Evolutionary conservation across 345 rosid genomes (phyloP).

Genomic region (Brassica incana): DNA sequence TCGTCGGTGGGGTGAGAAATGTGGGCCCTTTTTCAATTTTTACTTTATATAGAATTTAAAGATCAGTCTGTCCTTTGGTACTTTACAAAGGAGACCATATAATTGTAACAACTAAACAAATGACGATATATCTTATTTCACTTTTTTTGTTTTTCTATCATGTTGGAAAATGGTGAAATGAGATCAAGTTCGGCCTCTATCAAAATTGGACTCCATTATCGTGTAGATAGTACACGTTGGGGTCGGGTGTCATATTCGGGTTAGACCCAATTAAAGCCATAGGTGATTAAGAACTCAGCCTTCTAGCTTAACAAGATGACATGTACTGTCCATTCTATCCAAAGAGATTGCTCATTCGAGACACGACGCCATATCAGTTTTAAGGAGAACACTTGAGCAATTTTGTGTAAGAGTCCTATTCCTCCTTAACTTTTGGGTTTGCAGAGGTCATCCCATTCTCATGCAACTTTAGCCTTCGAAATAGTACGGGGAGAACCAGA

Average conservation of each 20-base stretch:
- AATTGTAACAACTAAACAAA: neutral
- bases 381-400: too few relatives aligned
- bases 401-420: too few relatives aligned
- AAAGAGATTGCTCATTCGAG: too few relatives aligned
- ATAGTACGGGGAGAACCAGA: too few relatives aligned
- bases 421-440: too few relatives aligned
- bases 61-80: conserved; percentile 5
- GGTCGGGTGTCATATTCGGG: neutral
- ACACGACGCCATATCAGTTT: too few relatives aligned
- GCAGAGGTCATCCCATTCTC: too few relatives aligned
- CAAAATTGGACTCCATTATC: neutral
- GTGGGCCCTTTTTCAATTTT: neutral
- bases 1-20: conserved; percentile 9
- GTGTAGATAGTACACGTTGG: neutral
- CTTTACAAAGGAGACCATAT: neutral
- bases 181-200: neutral
- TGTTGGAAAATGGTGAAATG: neutral
- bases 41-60: neutral
- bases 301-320: too few relatives aligned
- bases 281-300: neutral
- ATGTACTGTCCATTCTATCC: too few relatives aligned
- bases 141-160: neutral
- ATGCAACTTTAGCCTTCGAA: too few relatives aligned
- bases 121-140: neutral
- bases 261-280: neutral